phyloP scores from a whole-genome alignment of 148 eudicot genomes.

The Camellia japonica region DNA sequence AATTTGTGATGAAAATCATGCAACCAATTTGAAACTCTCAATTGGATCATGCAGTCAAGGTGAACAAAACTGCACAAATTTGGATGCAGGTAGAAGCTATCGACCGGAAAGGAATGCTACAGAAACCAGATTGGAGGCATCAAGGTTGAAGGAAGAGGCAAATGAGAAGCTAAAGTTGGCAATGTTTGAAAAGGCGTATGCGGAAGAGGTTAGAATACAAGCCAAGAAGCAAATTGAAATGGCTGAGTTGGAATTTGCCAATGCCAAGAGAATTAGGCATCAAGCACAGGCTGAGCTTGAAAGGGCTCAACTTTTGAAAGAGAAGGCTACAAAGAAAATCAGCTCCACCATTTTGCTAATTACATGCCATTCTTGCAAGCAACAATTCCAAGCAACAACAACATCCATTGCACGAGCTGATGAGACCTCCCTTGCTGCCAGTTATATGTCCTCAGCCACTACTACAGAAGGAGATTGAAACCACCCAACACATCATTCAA shows the following conservation, averaged over 20 bases:
- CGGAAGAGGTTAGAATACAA: constrained; percentile 31
- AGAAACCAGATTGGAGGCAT: constrained; percentile 4
- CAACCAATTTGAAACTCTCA: constrained; percentile 66
- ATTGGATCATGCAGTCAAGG: constrained; percentile 50
- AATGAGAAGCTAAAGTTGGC: constrained; percentile 57
- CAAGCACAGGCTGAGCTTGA: constrained; percentile 33
- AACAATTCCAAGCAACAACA: constrained; percentile 25
- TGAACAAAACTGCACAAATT: background rate
- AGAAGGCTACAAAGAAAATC: constrained; percentile 27
- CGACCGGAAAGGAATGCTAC: background rate
- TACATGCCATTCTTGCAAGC: constrained; percentile 35
- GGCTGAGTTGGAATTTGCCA: constrained; percentile 36
- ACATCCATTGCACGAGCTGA: background rate
- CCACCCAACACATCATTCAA: background rate
- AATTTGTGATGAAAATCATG: constrained; percentile 31
- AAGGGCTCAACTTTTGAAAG: constrained; percentile 31
- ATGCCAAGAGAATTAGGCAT: constrained; percentile 33
- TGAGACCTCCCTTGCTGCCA: constrained; percentile 22
- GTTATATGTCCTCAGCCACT: constrained; percentile 27
- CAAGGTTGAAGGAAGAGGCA: constrained; percentile 39
- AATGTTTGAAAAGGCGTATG: constrained; percentile 31
- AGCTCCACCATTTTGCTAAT: constrained; percentile 28
- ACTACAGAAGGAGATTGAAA: constrained; percentile 19
- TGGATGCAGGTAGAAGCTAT: background rate
- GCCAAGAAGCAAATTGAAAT: constrained; percentile 29